Evolutionary conservation across 805 yeast genomes (phyloP).

Genomic region (Candida endomychidarum): DNA sequence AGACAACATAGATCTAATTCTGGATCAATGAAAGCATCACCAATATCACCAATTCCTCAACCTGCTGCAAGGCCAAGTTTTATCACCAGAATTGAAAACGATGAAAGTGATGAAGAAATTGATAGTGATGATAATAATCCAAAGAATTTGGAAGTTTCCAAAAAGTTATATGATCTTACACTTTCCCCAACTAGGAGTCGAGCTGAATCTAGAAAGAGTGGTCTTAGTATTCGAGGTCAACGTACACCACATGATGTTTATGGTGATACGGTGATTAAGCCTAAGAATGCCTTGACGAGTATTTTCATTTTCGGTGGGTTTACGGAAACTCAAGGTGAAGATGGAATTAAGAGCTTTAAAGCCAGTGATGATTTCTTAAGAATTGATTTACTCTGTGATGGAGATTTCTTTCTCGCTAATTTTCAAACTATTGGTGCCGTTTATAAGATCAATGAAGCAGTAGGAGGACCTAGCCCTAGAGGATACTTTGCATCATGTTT

Average conservation of each 20-base stretch:
- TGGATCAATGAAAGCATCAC: constrained; percentile 19
- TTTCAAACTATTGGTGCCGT: constrained; percentile 19
- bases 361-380: constrained; percentile 36
- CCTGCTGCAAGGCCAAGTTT: constrained; percentile 8
- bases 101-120: background rate
- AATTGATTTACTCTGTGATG: constrained; percentile 29
- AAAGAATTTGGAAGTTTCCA: background rate
- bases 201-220: constrained; percentile 1
- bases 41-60: constrained; percentile 22
- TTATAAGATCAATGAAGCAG: constrained; percentile 13
- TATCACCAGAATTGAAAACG: constrained; percentile 3
- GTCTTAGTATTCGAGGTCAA: background rate
- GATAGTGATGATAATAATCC: constrained; percentile 1
- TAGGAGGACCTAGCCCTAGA: constrained; percentile 35
- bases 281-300: constrained; percentile 23
- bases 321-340: constrained; percentile 7
- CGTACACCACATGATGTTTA: constrained; percentile 12
- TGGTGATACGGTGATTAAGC: constrained; percentile 16
- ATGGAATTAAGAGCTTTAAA: constrained; percentile 22
- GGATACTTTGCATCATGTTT: constrained; percentile 39
- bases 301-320: constrained; percentile 45
- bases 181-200: constrained; percentile 1
- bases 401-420: constrained; percentile 11
- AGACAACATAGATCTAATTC: constrained; percentile 33
- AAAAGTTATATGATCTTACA: background rate